These are phyloP conservation scores for Solanum lycopersicoides DNA, from an alignment of 257 asterid genomes.

Conservation along the genomic window DNA sequence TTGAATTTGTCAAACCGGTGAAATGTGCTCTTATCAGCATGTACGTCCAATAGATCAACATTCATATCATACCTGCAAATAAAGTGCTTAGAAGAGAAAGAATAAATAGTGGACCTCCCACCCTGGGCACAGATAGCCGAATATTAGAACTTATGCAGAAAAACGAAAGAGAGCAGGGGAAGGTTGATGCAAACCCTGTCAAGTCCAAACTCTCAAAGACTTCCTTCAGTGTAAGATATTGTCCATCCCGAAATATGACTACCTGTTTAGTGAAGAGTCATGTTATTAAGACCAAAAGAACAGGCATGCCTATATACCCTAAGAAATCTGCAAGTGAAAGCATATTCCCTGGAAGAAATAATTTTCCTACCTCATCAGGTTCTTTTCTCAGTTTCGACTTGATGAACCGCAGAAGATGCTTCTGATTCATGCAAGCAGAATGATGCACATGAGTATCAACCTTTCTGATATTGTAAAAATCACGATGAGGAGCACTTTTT, in stretches of 20 bases:
- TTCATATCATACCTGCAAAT: slow-evolving; percentile 76
- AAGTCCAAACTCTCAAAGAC: slow-evolving; percentile 93
- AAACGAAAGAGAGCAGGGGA: neutral
- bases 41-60: slow-evolving; percentile 86
- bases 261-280: slow-evolving; percentile 35
- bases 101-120: neutral
- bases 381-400: slow-evolving; percentile 78
- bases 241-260: slow-evolving; percentile 89
- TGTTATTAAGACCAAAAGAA: neutral
- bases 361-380: slow-evolving; percentile 78
- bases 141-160: neutral
- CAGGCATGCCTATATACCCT: neutral
- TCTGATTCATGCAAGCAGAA: slow-evolving; percentile 98
- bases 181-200: slow-evolving; percentile 58
- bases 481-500: slow-evolving; percentile 95
- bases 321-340: neutral
- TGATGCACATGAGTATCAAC: slow-evolving; percentile 93
- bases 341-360: neutral
- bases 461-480: slow-evolving; percentile 85
- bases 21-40: slow-evolving; percentile 96
- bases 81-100: neutral
- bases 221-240: slow-evolving; percentile 84
- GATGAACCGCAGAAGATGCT: slow-evolving; percentile 86
- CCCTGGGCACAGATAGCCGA: neutral
- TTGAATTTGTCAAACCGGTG: slow-evolving; percentile 95